Evolutionary conservation across 2,329 filamentous ascomycete species (phyloP).

Genomic region (Pestalotiopsis sp.): DNA sequence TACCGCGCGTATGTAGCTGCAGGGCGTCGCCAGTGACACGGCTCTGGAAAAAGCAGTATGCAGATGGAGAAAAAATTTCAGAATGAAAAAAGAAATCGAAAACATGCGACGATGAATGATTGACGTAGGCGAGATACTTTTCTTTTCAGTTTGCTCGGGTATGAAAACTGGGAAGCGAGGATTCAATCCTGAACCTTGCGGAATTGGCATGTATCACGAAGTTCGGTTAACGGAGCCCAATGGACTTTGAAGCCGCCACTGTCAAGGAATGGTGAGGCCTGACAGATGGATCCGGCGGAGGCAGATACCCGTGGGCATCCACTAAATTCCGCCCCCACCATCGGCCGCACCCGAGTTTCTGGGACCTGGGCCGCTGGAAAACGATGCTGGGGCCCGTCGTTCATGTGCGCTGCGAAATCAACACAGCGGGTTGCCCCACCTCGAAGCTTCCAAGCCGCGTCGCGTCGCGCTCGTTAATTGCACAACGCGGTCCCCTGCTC

Average conservation of each 20-base stretch:
- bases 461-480: conserved; percentile 5
- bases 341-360: background rate
- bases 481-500: background rate
- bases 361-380: background rate
- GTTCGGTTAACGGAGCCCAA: background rate
- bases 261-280: background rate
- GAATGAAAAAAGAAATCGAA: background rate
- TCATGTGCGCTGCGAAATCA: background rate
- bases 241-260: background rate
- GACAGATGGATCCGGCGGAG: background rate
- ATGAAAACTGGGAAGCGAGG: background rate
- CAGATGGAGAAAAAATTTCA: background rate
- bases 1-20: no score
- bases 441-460: background rate
- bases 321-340: background rate
- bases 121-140: background rate
- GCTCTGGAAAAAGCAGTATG: no score
- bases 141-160: background rate
- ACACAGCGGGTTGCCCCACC: background rate
- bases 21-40: no score
- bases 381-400: background rate
- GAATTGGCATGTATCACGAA: background rate
- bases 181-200: background rate
- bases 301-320: background rate
- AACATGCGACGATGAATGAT: background rate